Evolutionary conservation across 2,329 filamentous ascomycete species (phyloP), one percentile per base, ranked within the genome.

Genomic region (Neocatenulostroma microsporum): DNA sequence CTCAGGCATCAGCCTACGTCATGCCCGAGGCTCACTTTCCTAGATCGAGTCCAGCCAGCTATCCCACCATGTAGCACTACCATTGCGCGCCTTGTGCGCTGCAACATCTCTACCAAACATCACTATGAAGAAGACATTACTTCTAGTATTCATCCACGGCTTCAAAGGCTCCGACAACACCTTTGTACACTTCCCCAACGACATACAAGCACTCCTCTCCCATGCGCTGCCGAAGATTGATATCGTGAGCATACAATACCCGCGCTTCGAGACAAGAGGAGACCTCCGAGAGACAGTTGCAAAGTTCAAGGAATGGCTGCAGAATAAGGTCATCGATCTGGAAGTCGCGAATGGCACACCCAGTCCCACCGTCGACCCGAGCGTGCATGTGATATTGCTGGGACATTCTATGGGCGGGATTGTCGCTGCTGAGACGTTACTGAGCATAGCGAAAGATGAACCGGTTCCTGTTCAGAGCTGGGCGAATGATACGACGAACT

Each of bases 381-480:
- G 82, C 0, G 85, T 94, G 14, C 80, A 79, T 53, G 82, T 83
- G 19, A 73, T 94, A 30, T 73, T 95, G 12, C 68, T 93, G 39
- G 88, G 88, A 17, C 88, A 95, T 60, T 88, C 82, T 7, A 95
- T 81, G 77, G 58, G 78, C 83, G 91, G 91, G 50, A 95, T 96
- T 52, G 87, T 96, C 30, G 89, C 86, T 9, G 89, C 87, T 21
- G 91, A 96, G 57, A 82, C 86, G 11, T 70, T 89, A 45, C 75
- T 95, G 49, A 73, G 80, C 26, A 73, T 96, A 34, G 63, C 84
- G 28, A 73, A 78, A 41, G 84, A 84, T 47, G 69, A 77, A 41
- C 69, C 73, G 0, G 51, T 56, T 47, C 61, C 59, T 18, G 44
- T 54, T 15, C 56, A 58, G 8, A 49, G 27, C 10, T 37, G 40